Base-by-base conservation (phyloP, 768 basidiomycete species). In the Lactarius sp. region DNA sequence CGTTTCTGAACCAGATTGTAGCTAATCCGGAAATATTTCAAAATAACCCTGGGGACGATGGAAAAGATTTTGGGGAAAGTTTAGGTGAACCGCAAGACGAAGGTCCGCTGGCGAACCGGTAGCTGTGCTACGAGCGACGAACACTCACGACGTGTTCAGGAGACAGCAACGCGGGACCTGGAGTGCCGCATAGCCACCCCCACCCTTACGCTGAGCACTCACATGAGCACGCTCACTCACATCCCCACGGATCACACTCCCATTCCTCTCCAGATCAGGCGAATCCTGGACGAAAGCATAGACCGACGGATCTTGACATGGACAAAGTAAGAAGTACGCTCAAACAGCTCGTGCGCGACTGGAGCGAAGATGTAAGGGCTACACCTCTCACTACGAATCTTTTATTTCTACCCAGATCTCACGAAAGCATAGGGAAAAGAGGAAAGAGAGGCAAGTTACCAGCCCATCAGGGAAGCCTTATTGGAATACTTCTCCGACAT, bases 321-420 rank as follows among this genome's bases (percentile, higher is more conserved):
- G 93, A 97, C 72, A 95, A 96, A 71, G 77, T 98, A 46, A 78
- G 94, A 62, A 94, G 92, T 70, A 96, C 94, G 0, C 75, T 98
- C 44, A 92, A 96, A 71, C 94, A 96, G 69, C 88, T 96, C 56
- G 94, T 94, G 10, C 81, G 94, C 13, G 94, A 98, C 71, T 98
- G 95, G 94, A 91, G 89, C 64, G 81, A 79, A 66, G 88, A 92
- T 78, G 92, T 93, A 46, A 50, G 75, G 69, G 16, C 41, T 1
- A 12, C 34, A 36, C 20, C 31, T 8, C 41, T 46, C 20, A 27
- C 51, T 64, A n/a, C 37, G 6, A 13, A 10, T 33, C 47, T 31
- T 33, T 50, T 50, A 37, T 36, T 37, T 41, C 33, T 36, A 13
- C 36, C 54, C 42, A 20, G n/a, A 8, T 55, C 39, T 57, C 22